A percentile compares a stretch with the other conserved stretches of the same genome.
These are phyloP conservation scores for Acacia pycnantha DNA, from an alignment of 331 rosid genomes.

Conservation along the genomic window DNA sequence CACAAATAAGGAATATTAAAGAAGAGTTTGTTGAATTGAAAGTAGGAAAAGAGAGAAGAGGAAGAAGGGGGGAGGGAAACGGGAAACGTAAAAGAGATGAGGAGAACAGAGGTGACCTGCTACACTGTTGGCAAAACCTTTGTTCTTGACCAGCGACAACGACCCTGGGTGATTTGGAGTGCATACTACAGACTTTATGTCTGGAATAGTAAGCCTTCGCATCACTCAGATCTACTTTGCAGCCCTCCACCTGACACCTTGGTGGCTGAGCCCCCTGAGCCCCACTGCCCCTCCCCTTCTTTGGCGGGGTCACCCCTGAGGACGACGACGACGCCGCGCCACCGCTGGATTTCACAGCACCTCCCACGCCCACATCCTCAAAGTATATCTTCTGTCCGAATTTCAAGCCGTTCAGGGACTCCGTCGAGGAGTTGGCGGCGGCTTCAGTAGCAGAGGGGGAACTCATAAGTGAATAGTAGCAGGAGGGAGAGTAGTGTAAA, in stretches of 20 bases:
- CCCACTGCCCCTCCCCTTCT: constrained; percentile 46
- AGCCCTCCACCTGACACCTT: constrained; percentile 93
- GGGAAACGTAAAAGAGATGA: neutral
- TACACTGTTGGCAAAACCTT: constrained; percentile 98
- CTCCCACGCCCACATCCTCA: constrained; percentile 51
- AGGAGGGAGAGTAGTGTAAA: neutral
- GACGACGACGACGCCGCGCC: constrained; percentile 40
- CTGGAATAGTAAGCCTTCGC: constrained; percentile 87
- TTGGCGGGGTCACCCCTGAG: constrained; percentile 29
- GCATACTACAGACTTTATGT: constrained; percentile 87
- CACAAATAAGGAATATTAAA: neutral
- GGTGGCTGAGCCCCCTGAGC: constrained; percentile 64
- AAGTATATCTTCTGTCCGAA: constrained; percentile 76
- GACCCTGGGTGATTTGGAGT: constrained; percentile 83
- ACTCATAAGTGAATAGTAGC: constrained; percentile 46
- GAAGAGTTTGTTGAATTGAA: neutral
- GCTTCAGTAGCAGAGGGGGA: constrained; percentile 55
- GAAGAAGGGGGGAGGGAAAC: neutral
- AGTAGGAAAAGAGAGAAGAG: neutral
- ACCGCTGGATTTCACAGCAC: constrained; percentile 43
- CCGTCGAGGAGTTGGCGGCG: constrained; percentile 48
- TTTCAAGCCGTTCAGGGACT: constrained; percentile 65
- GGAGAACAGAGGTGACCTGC: constrained; percentile 56
- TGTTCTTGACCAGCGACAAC: constrained; percentile 74
- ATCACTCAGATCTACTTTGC: constrained; percentile 81